These are phyloP conservation scores for Pichia exigua DNA, from an alignment of 805 yeast genomes.

Conservation along the genomic window DNA sequence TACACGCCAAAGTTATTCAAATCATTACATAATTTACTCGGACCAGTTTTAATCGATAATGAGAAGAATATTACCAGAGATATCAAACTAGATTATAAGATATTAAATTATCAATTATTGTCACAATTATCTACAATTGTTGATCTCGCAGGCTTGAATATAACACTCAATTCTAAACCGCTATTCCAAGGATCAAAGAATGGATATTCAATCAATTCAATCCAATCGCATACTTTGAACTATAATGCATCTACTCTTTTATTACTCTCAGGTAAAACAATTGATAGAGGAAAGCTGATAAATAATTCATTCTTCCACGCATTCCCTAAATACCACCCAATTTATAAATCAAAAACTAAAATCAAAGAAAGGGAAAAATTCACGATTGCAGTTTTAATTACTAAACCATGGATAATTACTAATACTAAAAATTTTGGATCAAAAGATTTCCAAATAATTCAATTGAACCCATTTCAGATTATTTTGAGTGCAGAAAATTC, in stretches of 20 bases:
- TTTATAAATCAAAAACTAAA: slow-evolving; percentile 4
- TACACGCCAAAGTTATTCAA: slow-evolving; percentile 37
- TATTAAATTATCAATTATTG: slow-evolving; percentile 32
- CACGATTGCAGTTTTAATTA: slow-evolving; percentile 11
- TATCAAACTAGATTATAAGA: slow-evolving; percentile 23
- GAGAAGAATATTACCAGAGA: neutral
- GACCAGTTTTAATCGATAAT: slow-evolving; percentile 20
- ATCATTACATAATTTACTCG: slow-evolving; percentile 38
- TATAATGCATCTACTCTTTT: slow-evolving; percentile 86
- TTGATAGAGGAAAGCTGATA: slow-evolving; percentile 41
- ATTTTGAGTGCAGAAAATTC: slow-evolving; percentile 30
- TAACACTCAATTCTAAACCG: slow-evolving; percentile 43
- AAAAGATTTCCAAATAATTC: slow-evolving; percentile 46
- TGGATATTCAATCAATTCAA: slow-evolving; percentile 84
- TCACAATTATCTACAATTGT: slow-evolving; percentile 33
- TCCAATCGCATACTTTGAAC: slow-evolving; percentile 76
- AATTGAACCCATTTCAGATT: slow-evolving; percentile 60
- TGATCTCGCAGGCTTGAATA: slow-evolving; percentile 26
- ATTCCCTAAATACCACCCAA: slow-evolving; percentile 35
- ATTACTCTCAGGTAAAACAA: slow-evolving; percentile 56
- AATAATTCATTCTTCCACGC: slow-evolving; percentile 36
- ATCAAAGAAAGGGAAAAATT: slow-evolving; percentile 12
- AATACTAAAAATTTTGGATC: slow-evolving; percentile 71
- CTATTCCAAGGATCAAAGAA: slow-evolving; percentile 65
- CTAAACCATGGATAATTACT: slow-evolving; percentile 66